Conservation (phyloP, 2,329 filamentous ascomycete genomes). For the Pestalotiopsis sp. region DNA sequence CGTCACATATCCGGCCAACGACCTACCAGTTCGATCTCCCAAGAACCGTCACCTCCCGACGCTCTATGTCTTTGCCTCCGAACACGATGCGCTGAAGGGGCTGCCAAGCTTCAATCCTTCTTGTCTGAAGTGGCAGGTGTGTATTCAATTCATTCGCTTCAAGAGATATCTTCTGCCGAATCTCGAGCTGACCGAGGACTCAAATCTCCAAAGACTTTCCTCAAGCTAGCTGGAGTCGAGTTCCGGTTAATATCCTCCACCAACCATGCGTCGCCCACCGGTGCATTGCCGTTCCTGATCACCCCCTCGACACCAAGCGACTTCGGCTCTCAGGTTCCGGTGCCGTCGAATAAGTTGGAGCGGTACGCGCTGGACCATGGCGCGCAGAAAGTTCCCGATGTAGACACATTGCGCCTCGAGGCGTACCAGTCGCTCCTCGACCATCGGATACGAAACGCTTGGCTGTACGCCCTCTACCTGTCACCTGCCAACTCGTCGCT, state of each 20-base stretch:
- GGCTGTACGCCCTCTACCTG: conserved; percentile 86
- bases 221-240: conserved; percentile 74
- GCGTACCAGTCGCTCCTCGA: conserved; percentile 81
- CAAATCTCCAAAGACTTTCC: conserved; percentile 65
- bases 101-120: conserved; percentile 85
- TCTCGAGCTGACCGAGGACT: background rate
- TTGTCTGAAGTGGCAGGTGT: conserved; percentile 95
- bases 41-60: conserved; percentile 49
- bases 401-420: conserved; percentile 62
- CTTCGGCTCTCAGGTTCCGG: conserved; percentile 38
- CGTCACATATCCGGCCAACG: conserved; percentile 72
- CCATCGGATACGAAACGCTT: conserved; percentile 79
- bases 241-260: conserved; percentile 73
- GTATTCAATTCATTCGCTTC: conserved; percentile 28
- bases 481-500: conserved; percentile 69
- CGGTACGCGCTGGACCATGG: conserved; percentile 65
- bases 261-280: conserved; percentile 91
- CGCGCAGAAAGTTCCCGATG: conserved; percentile 44
- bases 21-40: conserved; percentile 59
- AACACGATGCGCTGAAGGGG: conserved; percentile 61
- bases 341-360: conserved; percentile 68
- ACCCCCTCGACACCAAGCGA: conserved; percentile 46
- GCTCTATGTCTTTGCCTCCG: conserved; percentile 77
- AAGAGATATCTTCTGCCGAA: background rate
- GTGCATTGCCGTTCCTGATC: conserved; percentile 85